A percentile compares a stretch with the other conserved stretches of the same genome.
phyloP scores from a whole-genome alignment of 2,329 filamentous ascomycete species.

The Nothophaeocryptopus gaeumannii region DNA sequence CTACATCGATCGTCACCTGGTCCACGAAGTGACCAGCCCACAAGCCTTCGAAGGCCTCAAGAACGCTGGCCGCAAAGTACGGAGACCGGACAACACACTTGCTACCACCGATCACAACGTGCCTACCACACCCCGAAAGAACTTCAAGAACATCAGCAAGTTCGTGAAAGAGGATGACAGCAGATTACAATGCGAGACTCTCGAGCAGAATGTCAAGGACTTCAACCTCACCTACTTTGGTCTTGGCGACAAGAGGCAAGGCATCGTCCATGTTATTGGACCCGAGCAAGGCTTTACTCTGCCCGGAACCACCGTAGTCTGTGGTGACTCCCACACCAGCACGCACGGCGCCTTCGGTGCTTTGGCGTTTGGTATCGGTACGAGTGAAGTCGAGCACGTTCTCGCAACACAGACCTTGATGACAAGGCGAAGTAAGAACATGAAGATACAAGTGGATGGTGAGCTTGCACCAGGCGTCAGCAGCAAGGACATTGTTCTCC shows the following conservation, averaged over 20 bases:
- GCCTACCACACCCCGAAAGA: constrained; percentile 84
- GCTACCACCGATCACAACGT: constrained; percentile 98
- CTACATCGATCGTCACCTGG: constrained; percentile 94
- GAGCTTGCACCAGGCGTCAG: constrained; percentile 86
- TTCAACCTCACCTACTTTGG: constrained; percentile 98
- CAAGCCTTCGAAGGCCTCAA: constrained; percentile 96
- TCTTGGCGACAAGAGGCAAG: constrained; percentile 91
- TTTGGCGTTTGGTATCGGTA: constrained; percentile 94
- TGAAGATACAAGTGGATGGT: constrained; percentile 93
- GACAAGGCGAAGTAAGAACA: constrained; percentile 95
- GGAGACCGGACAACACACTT: constrained; percentile 93
- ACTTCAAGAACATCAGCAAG: constrained; percentile 85
- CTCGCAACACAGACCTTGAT: constrained; percentile 94
- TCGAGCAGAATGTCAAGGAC: constrained; percentile 96
- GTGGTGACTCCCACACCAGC: constrained; percentile 96
- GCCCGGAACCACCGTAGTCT: constrained; percentile 93
- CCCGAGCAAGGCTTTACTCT: constrained; percentile 98
- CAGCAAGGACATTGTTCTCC: constrained; percentile 91
- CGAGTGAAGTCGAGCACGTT: constrained; percentile 97
- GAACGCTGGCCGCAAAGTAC: constrained; percentile 82
- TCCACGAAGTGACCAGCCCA: constrained; percentile 97
- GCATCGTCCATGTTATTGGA: constrained; percentile 97
- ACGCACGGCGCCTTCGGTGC: constrained; percentile 96
- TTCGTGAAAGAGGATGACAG: constrained; percentile 97
- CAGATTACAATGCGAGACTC: constrained; percentile 85